Evolutionary conservation across 805 yeast species (phyloP).

Genomic region (Teunomyces tritomae): DNA sequence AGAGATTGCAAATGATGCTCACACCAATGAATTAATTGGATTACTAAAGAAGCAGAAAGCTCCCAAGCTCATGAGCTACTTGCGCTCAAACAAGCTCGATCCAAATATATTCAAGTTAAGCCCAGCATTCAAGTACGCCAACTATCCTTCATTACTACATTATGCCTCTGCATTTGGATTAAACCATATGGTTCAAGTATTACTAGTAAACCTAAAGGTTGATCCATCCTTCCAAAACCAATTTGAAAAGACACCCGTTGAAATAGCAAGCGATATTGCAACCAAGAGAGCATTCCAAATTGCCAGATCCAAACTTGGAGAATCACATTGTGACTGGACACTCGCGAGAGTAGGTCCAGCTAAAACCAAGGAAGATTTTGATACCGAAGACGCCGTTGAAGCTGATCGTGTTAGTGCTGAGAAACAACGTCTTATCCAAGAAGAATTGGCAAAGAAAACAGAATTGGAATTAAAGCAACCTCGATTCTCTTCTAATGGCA

Average conservation of each 20-base stretch:
- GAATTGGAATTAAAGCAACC: conserved; percentile 40
- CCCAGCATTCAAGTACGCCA: conserved; percentile 52
- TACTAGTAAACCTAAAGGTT: conserved; percentile 63
- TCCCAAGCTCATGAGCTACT: conserved; percentile 63
- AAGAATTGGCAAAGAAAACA: conserved; percentile 42
- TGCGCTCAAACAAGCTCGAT: conserved; percentile 55
- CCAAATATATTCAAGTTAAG: conserved; percentile 48
- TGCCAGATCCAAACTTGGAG: conserved; percentile 68
- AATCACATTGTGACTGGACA: conserved; percentile 66
- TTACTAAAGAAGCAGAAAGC: conserved; percentile 72
- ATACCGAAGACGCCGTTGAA: conserved; percentile 33
- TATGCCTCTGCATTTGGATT: conserved; percentile 70
- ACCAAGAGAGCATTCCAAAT: conserved; percentile 61
- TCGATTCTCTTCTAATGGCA: conserved; percentile 31
- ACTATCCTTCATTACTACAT: conserved; percentile 74
- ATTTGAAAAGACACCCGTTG: conserved; percentile 65
- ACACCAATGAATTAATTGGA: conserved; percentile 55
- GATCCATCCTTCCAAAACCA: conserved; percentile 60
- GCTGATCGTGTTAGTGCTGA: conserved; percentile 36
- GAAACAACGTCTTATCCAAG: conserved; percentile 41
- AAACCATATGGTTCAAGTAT: conserved; percentile 61
- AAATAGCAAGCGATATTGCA: conserved; percentile 50
- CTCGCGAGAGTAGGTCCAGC: conserved; percentile 60
- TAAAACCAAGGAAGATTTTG: conserved; percentile 58
- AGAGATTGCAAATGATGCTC: conserved; percentile 39